phyloP scores from a whole-genome alignment of 2,329 filamentous ascomycete species.

The Fusarium nanum region DNA sequence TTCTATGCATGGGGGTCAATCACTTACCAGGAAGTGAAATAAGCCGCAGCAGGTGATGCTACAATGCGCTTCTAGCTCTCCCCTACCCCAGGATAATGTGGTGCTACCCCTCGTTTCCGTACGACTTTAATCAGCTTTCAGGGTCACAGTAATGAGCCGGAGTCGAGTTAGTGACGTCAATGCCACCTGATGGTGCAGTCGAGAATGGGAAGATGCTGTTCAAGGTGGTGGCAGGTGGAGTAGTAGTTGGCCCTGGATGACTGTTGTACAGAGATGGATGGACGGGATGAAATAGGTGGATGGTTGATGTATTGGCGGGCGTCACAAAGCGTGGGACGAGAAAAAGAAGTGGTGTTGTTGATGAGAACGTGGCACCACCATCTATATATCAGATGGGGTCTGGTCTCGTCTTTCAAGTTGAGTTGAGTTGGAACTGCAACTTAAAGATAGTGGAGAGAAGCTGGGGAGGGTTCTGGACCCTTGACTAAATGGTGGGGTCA shows the following conservation, averaged over 20 bases:
- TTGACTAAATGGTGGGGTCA: conserved; percentile 29
- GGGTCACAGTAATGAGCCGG: conserved; percentile 19
- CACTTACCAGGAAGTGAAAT: conserved; percentile 35
- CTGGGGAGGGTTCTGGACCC: conserved; percentile 34
- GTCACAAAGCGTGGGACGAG: conserved; percentile 28
- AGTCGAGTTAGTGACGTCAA: conserved; percentile 44
- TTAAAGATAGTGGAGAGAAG: conserved; percentile 6
- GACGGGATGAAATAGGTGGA: conserved; percentile 20
- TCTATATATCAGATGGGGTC: background rate
- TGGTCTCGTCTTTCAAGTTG: background rate
- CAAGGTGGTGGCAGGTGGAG: conserved; percentile 15
- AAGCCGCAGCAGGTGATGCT: conserved; percentile 37
- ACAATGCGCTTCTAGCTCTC: conserved; percentile 24
- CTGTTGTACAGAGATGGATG: conserved; percentile 30
- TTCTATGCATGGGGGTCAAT: conserved; percentile 20
- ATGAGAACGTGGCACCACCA: conserved; percentile 38
- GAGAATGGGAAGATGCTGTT: conserved; percentile 26
- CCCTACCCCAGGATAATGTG: conserved; percentile 26
- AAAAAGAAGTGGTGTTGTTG: conserved; percentile 39
- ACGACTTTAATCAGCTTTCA: conserved; percentile 23
- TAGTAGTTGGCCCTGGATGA: conserved; percentile 15
- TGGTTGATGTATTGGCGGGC: conserved; percentile 24
- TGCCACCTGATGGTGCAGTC: conserved; percentile 43
- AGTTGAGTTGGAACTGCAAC: conserved; percentile 3
- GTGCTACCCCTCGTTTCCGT: conserved; percentile 25